Percentiles rank a stretch among this genome's conserved stretches.
phyloP scores from a whole-genome alignment of 139 green algal species.

The Chlamydomonas incerta region DNA sequence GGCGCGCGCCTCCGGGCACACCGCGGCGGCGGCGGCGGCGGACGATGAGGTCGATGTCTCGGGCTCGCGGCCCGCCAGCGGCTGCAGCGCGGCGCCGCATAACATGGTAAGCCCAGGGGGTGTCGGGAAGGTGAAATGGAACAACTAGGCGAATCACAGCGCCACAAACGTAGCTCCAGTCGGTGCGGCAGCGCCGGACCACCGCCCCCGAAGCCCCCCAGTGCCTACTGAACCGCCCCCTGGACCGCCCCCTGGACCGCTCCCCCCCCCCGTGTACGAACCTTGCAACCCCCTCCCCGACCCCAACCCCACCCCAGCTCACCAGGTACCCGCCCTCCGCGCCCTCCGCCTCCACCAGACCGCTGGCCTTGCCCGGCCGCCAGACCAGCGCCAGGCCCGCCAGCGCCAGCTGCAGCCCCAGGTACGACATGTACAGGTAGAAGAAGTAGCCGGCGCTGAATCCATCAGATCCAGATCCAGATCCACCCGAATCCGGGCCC shows the following conservation, averaged over 20 bases:
- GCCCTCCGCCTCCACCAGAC: background rate
- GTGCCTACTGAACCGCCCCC: too few species aligned
- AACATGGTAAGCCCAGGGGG: too few species aligned
- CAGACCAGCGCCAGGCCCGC: background rate
- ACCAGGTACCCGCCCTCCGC: background rate
- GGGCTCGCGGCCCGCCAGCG: background rate
- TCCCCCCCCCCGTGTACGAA: background rate
- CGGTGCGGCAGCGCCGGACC: too few species aligned
- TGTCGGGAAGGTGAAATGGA: too few species aligned
- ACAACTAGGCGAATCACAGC: too few species aligned
- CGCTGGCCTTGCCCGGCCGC: background rate
- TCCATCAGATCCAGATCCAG: too few species aligned
- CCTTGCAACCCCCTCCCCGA: background rate
- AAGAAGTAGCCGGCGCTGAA: background rate
- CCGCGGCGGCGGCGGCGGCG: background rate
- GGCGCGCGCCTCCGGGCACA: constrained; percentile 43
- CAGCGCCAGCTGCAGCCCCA: constrained; percentile 8
- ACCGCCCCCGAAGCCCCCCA: too few species aligned
- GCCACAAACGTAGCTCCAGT: too few species aligned
- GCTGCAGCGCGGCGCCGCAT: too few species aligned
- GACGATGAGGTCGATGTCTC: too few species aligned
- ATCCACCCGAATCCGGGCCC: background rate
- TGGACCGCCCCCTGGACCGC: too few species aligned
- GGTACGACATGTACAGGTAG: constrained; percentile 12
- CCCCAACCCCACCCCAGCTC: background rate